These are phyloP conservation scores for Tagetes erecta DNA, from an alignment of 129 eudicot species.

Conservation along the genomic window DNA sequence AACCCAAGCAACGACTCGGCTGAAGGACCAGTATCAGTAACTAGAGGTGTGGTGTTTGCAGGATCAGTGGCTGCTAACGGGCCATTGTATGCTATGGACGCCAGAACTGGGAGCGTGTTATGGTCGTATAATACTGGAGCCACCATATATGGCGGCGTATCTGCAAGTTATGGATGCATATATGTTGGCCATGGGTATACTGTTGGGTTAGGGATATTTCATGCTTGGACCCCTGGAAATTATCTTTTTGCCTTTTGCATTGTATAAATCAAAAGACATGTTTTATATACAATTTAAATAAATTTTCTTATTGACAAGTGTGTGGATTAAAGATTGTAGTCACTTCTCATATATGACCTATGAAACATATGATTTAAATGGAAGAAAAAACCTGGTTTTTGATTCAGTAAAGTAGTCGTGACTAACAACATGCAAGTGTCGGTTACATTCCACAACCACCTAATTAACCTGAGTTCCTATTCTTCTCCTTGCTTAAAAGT, in stretches of 20 bases:
- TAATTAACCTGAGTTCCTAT: constrained; percentile 32
- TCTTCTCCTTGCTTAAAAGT: constrained; percentile 41
- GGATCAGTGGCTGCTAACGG: constrained; percentile 61
- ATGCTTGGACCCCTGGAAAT: constrained; percentile 54
- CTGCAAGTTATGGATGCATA: constrained; percentile 66
- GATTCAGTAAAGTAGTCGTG: constrained; percentile 2
- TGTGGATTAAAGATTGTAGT: background rate
- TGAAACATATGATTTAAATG: constrained; percentile 7
- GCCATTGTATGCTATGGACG: constrained; percentile 62
- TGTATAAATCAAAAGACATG: constrained; percentile 1
- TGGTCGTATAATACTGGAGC: constrained; percentile 71
- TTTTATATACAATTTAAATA: background rate
- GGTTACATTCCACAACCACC: constrained; percentile 29
- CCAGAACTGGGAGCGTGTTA: constrained; percentile 46
- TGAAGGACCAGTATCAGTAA: constrained; percentile 51
- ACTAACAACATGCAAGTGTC: constrained; percentile 16
- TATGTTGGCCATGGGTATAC: constrained; percentile 61
- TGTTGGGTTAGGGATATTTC: constrained; percentile 38
- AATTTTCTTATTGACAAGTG: background rate
- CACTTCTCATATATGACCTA: background rate
- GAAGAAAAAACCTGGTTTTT: background rate
- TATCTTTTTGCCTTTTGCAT: constrained; percentile 53
- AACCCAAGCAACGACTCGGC: constrained; percentile 43
- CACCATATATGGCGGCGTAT: constrained; percentile 60
- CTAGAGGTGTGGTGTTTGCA: constrained; percentile 61